Base-by-base conservation (phyloP, 1,139 yeast species). In the Geotrichum restrictum region DNA sequence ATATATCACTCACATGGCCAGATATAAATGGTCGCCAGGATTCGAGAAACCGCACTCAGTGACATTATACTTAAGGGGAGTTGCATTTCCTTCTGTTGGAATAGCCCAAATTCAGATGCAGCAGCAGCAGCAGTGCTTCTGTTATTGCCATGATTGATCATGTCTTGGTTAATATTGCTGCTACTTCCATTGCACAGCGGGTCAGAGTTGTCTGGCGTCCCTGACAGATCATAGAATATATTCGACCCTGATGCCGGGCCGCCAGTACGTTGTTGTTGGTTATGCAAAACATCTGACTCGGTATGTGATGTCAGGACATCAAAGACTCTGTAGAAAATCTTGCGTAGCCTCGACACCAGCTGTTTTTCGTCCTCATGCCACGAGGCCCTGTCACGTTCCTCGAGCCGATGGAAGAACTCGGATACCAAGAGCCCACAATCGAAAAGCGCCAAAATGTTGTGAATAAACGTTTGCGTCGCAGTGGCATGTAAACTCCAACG, bases 341-440 rank as follows among this genome's bases (percentile, higher is more conserved):
- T 66, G 45, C 62, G 57, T 43, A 66, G 52, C n/a, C 70, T 57
- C 37, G 57, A 50, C 38, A 64, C 64, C 31, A 66, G 59, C 57
- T 59, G 53, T n/a, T 49, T 48, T 43, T 66, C 70, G 7, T 64
- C 68, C 22, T 62, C 64, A 14, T 58, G 54, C 67, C 67, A 63
- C 11, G 55, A 54, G 6, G 48, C 37, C 16, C 59, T 54, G 38
- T 49, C 56, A 3, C 57, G 51, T 32, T 46, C 51, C 49, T 68
- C 71, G 4, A 68, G 59, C 11, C 72, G 60, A 18, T 59, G 57
- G 50, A 68, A 56, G 48, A 64, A 68, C 57, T 70, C 74, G 11
- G 71, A 62, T 7, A 70, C 66, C 11, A 70, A 67, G 27, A 70
- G 52, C 0, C 71, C 71, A 48, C 73, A 68, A 56, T 70, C 73